A percentile compares a stretch with the other conserved stretches of the same genome.
Conservation (phyloP, 306 rosid genomes). For the Inga oerstediana region DNA sequence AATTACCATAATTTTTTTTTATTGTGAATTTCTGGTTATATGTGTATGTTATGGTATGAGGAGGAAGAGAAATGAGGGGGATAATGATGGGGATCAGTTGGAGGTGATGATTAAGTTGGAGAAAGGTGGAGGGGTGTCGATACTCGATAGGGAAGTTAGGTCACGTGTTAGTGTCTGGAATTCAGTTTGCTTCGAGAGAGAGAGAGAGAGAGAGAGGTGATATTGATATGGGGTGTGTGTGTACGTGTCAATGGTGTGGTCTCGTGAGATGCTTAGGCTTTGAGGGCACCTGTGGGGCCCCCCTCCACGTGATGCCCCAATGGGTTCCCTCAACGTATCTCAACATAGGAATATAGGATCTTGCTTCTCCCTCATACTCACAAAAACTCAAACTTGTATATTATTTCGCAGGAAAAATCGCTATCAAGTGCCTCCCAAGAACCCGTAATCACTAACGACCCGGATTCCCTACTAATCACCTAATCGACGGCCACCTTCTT, state of each 20-base stretch:
- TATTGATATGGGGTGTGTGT: conserved; percentile 13
- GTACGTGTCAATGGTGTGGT: conserved; percentile 31
- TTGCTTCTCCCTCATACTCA: conserved; percentile 48
- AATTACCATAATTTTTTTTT: conserved; percentile 37
- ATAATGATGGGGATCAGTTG: conserved; percentile 27
- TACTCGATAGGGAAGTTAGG: conserved; percentile 73
- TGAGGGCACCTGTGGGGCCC: conserved; percentile 69
- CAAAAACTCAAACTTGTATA: neutral
- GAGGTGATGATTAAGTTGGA: conserved; percentile 55
- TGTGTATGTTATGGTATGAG: neutral
- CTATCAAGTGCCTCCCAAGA: too few species aligned
- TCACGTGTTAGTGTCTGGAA: conserved; percentile 82
- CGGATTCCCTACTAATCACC: too few species aligned
- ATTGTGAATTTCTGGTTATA: conserved; percentile 1
- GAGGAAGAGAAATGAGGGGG: neutral
- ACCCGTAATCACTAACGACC: too few species aligned
- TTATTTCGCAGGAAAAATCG: too few species aligned
- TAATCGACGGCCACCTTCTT: too few species aligned
- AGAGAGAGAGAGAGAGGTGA: conserved; percentile 4
- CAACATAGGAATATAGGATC: conserved; percentile 49
- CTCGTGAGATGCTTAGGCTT: conserved; percentile 66
- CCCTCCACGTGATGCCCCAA: conserved; percentile 82
- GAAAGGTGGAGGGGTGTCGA: conserved; percentile 51
- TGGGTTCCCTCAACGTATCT: conserved; percentile 62
- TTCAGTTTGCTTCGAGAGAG: conserved; percentile 54